phyloP scores from a whole-genome alignment of 441 rosid species.

The Gossypium gossypioides region DNA sequence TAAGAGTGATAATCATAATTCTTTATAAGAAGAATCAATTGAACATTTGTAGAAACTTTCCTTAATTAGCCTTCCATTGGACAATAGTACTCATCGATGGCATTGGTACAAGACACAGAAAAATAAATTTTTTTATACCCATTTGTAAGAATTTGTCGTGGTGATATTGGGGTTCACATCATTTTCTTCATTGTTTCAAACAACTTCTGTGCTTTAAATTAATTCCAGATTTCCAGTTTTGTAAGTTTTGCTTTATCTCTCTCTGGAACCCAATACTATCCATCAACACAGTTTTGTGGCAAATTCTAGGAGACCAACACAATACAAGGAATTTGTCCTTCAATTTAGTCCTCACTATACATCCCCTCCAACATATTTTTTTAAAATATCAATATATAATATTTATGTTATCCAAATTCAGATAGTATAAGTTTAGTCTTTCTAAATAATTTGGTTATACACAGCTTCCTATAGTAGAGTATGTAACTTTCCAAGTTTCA shows the following conservation, averaged over 20 bases:
- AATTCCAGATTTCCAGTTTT: not conserved
- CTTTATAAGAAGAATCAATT: no score
- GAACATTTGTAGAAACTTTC: not conserved
- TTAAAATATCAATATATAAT: no score
- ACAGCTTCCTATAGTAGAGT: not conserved
- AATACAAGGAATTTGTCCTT: not conserved
- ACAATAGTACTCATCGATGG: not conserved
- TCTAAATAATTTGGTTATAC: not conserved
- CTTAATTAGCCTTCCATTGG: not conserved
- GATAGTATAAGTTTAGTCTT: not conserved
- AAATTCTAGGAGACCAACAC: not conserved
- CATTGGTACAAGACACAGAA: not conserved
- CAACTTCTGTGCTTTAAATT: not conserved
- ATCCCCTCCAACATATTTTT: no score
- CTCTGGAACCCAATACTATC: not conserved
- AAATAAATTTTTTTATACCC: not conserved
- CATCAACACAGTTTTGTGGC: not conserved
- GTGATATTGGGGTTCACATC: not conserved
- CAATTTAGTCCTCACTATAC: not conserved
- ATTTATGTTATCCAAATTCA: not conserved
- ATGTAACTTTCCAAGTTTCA: not conserved
- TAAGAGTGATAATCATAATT: no score
- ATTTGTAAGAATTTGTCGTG: not conserved
- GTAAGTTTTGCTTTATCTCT: not conserved
- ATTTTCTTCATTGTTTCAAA: not conserved